phyloP scores from a whole-genome alignment of 2,329 filamentous ascomycete species.

The Ceratocystis eucalypticola region DNA sequence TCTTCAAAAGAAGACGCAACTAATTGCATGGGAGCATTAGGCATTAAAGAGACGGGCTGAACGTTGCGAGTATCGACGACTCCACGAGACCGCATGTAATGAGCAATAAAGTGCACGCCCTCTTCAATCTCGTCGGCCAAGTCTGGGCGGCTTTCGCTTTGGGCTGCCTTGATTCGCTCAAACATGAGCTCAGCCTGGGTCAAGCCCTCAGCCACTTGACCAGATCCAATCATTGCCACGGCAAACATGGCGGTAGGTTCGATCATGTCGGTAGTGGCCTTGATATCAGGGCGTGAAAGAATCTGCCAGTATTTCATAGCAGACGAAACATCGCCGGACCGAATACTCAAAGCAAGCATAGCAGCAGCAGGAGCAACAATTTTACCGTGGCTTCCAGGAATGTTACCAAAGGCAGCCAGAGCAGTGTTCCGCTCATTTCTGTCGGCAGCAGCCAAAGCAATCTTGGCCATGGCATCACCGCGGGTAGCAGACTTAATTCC shows the following conservation, averaged over 20 bases:
- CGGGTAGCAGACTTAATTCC: slow-evolving; percentile 41
- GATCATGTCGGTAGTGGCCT: slow-evolving; percentile 53
- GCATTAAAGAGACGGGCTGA: slow-evolving; percentile 25
- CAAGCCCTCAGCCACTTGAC: slow-evolving; percentile 70
- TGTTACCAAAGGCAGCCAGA: slow-evolving; percentile 47
- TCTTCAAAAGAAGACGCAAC: slow-evolving; percentile 52
- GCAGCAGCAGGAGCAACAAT: slow-evolving; percentile 55
- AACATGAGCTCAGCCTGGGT: slow-evolving; percentile 76
- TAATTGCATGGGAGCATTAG: slow-evolving; percentile 23
- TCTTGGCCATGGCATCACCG: slow-evolving; percentile 51
- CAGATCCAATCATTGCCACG: slow-evolving; percentile 73
- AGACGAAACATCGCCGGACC: slow-evolving; percentile 61
- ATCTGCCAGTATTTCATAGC: slow-evolving; percentile 72
- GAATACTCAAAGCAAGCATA: slow-evolving; percentile 74
- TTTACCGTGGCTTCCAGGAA: slow-evolving; percentile 38
- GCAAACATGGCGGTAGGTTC: slow-evolving; percentile 86
- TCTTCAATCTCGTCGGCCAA: slow-evolving; percentile 74
- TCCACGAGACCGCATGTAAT: slow-evolving; percentile 44
- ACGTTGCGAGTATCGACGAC: slow-evolving; percentile 43
- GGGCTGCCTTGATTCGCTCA: slow-evolving; percentile 56
- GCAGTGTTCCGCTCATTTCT: slow-evolving; percentile 57
- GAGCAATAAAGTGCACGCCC: slow-evolving; percentile 54
- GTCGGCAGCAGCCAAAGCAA: slow-evolving; percentile 71
- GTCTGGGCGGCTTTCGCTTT: slow-evolving; percentile 34
- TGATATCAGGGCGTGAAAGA: slow-evolving; percentile 48